A percentile compares a stretch with the other conserved stretches of the same genome.
phyloP scores from a whole-genome alignment of 352 stramenopile genomes.

The Phytopythium boreale region DNA sequence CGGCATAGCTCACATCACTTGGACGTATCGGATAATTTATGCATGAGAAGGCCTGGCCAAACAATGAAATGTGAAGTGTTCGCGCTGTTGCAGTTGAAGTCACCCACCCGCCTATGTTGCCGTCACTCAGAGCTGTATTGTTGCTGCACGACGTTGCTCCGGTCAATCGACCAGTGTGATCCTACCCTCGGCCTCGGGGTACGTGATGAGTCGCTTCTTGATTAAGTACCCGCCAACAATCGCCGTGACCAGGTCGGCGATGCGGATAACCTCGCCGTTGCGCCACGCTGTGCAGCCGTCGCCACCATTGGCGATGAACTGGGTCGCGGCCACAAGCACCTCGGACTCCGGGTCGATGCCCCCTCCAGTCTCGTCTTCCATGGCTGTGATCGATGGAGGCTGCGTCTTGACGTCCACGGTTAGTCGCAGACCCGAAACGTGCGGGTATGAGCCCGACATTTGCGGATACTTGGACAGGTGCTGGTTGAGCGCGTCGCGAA shows the following conservation, averaged over 20 bases:
- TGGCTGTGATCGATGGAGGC: slow-evolving; percentile 28
- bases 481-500: too few relatives aligned
- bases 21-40: neutral
- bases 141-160: too few relatives aligned
- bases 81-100: too few relatives aligned
- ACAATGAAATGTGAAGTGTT: too few relatives aligned
- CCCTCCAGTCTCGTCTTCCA: slow-evolving; percentile 43
- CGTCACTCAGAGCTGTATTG: too few relatives aligned
- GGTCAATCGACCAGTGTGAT: too few relatives aligned
- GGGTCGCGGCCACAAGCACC: slow-evolving; percentile 72
- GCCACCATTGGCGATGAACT: slow-evolving; percentile 72
- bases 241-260: slow-evolving; percentile 40
- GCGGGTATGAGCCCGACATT: slow-evolving; percentile 71
- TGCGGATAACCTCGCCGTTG: slow-evolving; percentile 49
- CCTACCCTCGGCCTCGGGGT: slow-evolving; percentile 52
- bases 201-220: slow-evolving; percentile 64
- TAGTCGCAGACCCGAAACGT: slow-evolving; percentile 67
- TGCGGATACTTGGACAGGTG: slow-evolving; percentile 72
- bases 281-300: slow-evolving; percentile 78
- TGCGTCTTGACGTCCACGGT: slow-evolving; percentile 23
- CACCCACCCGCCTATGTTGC: too few relatives aligned
- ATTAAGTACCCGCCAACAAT: slow-evolving; percentile 51
- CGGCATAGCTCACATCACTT: neutral
- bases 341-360: slow-evolving; percentile 46
- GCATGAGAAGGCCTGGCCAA: too few relatives aligned